Percentiles rank a stretch among this genome's conserved stretches.
These are phyloP conservation scores for Psilocybe cyanescens DNA, from an alignment of 768 basidiomycete genomes.

Conservation along the genomic window DNA sequence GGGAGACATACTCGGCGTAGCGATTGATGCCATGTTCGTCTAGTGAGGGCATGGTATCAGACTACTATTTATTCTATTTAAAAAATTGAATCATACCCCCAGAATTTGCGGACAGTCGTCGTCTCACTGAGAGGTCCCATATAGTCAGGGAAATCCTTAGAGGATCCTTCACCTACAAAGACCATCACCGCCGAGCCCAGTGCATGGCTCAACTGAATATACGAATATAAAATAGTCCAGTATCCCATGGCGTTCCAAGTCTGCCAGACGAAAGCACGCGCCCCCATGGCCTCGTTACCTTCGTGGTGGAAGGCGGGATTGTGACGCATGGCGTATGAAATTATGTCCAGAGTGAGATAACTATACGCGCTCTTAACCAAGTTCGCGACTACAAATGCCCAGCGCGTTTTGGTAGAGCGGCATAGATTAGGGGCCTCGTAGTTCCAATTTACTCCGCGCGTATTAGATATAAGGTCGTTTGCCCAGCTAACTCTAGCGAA, in stretches of 20 bases:
- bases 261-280: slow-evolving; percentile 7
- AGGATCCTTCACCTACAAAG: slow-evolving; percentile 25
- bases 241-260: slow-evolving; percentile 11
- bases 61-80: no score
- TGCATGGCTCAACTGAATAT: slow-evolving; percentile 14
- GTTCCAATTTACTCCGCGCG: slow-evolving; percentile 10
- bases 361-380: neutral
- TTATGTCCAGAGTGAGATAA: neutral
- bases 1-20: slow-evolving; percentile 32
- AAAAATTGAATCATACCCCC: slow-evolving; percentile 32
- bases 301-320: neutral
- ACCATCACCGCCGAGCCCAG: slow-evolving; percentile 19
- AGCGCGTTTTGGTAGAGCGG: slow-evolving; percentile 1
- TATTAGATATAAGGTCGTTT: slow-evolving; percentile 4
- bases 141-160: slow-evolving; percentile 39
- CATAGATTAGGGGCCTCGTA: slow-evolving; percentile 8
- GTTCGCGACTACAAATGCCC: neutral
- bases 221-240: slow-evolving; percentile 7
- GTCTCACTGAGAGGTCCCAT: slow-evolving; percentile 34
- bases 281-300: neutral
- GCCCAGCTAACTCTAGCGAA: slow-evolving; percentile 3
- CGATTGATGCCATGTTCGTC: slow-evolving; percentile 40
- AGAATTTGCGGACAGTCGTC: slow-evolving; percentile 39
- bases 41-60: neutral
- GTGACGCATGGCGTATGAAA: neutral